These are phyloP conservation scores for Lactifluus subvellereus DNA, from an alignment of 768 basidiomycete species.

Conservation along the genomic window DNA sequence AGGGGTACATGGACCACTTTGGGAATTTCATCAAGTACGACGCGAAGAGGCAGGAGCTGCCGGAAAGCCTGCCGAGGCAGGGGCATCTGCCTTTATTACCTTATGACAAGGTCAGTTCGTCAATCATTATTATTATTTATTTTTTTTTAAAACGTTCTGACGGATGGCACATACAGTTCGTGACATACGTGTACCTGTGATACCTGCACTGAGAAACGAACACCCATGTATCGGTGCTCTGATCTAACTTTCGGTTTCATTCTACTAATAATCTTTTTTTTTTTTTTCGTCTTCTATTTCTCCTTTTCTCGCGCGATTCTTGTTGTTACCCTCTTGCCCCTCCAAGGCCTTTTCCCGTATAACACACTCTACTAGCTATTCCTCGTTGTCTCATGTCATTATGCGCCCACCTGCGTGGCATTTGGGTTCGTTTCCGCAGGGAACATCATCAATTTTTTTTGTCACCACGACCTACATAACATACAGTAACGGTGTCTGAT, in stretches of 20 bases:
- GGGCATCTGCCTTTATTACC: constrained; percentile 50
- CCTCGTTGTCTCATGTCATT: not conserved
- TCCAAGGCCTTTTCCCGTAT: not conserved
- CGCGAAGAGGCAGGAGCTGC: constrained; percentile 48
- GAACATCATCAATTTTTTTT: constrained; percentile 5
- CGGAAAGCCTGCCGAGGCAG: constrained; percentile 52
- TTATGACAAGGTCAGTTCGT: constrained; percentile 45
- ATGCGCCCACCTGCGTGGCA: constrained; percentile 13
- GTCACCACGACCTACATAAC: constrained; percentile 16
- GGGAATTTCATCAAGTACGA: constrained; percentile 41
- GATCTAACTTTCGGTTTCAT: constrained; percentile 15
- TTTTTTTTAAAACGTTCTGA: too few relatives aligned
- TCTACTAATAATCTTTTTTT: not conserved
- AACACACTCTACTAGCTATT: not conserved
- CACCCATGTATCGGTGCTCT: not conserved
- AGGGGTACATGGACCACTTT: constrained; percentile 52
- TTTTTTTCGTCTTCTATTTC: not conserved
- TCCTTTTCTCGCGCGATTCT: not conserved
- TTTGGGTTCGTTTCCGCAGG: constrained; percentile 11
- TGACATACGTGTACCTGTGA: constrained; percentile 21
- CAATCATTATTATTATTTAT: not conserved
- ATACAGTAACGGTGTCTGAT: constrained; percentile 17
- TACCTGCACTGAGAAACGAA: not conserved
- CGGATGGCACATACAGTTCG: constrained; percentile 10
- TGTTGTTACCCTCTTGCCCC: not conserved